Percentiles rank a stretch among this genome's conserved stretches.
These are phyloP conservation scores for Phytophthora kernoviae DNA, from an alignment of 352 stramenopile species.

Conservation along the genomic window DNA sequence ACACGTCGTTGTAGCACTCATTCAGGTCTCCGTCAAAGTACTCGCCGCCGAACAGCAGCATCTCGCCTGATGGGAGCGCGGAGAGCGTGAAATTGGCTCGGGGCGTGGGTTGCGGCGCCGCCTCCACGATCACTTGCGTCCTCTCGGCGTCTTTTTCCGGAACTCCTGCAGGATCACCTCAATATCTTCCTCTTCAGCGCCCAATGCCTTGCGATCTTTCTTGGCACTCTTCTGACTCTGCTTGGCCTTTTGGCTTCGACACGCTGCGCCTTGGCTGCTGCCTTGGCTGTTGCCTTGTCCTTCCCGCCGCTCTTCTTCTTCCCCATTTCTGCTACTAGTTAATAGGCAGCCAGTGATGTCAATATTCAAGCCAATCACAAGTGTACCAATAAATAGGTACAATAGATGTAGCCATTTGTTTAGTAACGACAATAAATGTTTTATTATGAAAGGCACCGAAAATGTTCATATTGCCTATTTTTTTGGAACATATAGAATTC, in stretches of 20 bases:
- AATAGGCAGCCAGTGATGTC: neutral
- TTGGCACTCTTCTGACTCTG: slow-evolving; percentile 74
- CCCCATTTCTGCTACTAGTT: slow-evolving; percentile 37
- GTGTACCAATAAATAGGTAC: neutral
- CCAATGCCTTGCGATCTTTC: slow-evolving; percentile 78
- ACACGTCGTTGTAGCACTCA: slow-evolving; percentile 96
- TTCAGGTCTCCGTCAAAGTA: slow-evolving; percentile 98
- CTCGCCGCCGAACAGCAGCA: slow-evolving; percentile 97
- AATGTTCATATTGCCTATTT: too few species aligned
- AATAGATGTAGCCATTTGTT: slow-evolving; percentile 1
- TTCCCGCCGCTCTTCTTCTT: slow-evolving; percentile 75
- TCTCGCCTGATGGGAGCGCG: slow-evolving; percentile 70
- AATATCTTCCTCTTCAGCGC: slow-evolving; percentile 83
- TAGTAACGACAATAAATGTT: too few species aligned
- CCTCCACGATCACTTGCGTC: slow-evolving; percentile 67
- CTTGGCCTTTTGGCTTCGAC: slow-evolving; percentile 87
- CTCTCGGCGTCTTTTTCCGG: slow-evolving; percentile 72
- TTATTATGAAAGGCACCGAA: too few species aligned
- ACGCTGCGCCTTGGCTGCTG: slow-evolving; percentile 70
- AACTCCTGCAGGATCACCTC: slow-evolving; percentile 84
- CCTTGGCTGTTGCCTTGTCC: slow-evolving; percentile 78
- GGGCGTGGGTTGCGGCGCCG: slow-evolving; percentile 56
- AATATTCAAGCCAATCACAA: neutral
- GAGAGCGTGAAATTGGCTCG: slow-evolving; percentile 85
- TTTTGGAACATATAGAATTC: too few species aligned